A percentile compares a stretch with the other conserved stretches of the same genome.
phyloP scores from a whole-genome alignment of 257 asterid species.

The Capsicum pubescens region DNA sequence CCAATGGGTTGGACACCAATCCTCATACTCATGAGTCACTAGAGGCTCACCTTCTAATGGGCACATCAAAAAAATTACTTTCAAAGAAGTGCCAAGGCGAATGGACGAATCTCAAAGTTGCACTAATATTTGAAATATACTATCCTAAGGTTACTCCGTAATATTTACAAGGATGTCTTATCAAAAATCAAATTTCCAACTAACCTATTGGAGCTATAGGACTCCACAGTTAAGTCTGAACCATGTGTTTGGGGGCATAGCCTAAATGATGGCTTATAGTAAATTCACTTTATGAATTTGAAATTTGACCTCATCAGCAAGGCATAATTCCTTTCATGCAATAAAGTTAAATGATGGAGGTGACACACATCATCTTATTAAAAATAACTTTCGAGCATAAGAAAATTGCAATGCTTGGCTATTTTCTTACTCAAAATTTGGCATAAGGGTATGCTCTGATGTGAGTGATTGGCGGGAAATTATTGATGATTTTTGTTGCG shows the following conservation, averaged over 20 bases:
- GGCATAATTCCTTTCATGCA: not conserved
- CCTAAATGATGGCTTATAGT: no score
- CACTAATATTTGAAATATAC: no score
- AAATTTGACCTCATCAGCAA: no score
- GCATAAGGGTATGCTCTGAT: not conserved
- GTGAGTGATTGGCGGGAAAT: not conserved
- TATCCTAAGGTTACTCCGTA: not conserved
- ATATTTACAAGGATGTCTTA: not conserved
- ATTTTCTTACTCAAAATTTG: not conserved
- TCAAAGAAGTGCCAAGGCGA: not conserved
- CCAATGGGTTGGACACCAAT: not conserved
- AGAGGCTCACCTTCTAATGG: not conserved
- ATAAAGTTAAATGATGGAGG: not conserved
- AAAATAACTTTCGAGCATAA: not conserved
- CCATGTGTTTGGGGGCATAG: no score
- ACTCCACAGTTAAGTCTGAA: no score
- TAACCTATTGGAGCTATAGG: no score
- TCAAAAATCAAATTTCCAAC: not conserved
- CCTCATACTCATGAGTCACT: not conserved
- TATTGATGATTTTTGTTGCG: no score
- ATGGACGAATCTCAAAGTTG: not conserved
- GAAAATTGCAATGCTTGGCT: not conserved
- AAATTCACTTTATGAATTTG: no score
- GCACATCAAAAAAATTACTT: no score
- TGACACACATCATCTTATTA: not conserved